Percentiles rank a stretch among this genome's conserved stretches.
These are phyloP conservation scores for Neckera pumila DNA, from an alignment of 225 moss, liverwort and hornwort species.

Conservation along the genomic window DNA sequence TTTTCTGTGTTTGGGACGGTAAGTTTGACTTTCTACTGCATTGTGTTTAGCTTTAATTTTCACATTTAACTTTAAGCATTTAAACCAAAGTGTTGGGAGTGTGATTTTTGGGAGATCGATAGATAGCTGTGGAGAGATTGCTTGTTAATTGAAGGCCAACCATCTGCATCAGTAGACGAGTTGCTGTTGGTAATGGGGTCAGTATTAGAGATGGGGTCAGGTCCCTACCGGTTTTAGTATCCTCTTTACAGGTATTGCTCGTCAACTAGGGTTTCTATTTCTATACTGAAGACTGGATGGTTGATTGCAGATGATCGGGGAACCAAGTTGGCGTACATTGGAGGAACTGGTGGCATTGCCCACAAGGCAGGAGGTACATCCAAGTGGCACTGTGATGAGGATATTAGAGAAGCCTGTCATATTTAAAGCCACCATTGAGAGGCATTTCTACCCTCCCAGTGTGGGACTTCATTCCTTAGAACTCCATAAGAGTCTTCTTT, in stretches of 20 bases:
- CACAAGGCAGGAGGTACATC: slow-evolving; percentile 58
- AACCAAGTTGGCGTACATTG: slow-evolving; percentile 48
- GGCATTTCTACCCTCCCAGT: slow-evolving; percentile 16
- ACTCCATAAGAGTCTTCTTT: not conserved
- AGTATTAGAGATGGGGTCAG: not conserved
- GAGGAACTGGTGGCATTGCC: slow-evolving; percentile 42
- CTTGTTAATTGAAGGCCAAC: not conserved
- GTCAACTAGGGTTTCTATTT: not conserved
- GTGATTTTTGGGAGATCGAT: not conserved
- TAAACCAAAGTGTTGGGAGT: not conserved
- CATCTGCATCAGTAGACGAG: not conserved
- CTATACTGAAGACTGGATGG: not conserved
- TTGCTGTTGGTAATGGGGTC: not conserved
- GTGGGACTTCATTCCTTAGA: not conserved
- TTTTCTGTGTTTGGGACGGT: slow-evolving; percentile 79
- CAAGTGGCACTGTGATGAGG: slow-evolving; percentile 73
- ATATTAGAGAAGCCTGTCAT: slow-evolving; percentile 50
- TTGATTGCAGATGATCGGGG: slow-evolving; percentile 47
- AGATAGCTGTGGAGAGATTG: not conserved
- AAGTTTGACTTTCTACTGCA: not conserved
- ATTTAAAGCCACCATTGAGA: slow-evolving; percentile 39
- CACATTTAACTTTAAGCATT: not conserved
- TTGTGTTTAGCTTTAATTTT: not conserved
- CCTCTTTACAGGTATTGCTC: not conserved
- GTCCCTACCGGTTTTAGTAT: not conserved